Evolutionary conservation across 805 yeast species (phyloP), one percentile per base, ranked within the genome.

Genomic region (Lipomyces anomalus): DNA sequence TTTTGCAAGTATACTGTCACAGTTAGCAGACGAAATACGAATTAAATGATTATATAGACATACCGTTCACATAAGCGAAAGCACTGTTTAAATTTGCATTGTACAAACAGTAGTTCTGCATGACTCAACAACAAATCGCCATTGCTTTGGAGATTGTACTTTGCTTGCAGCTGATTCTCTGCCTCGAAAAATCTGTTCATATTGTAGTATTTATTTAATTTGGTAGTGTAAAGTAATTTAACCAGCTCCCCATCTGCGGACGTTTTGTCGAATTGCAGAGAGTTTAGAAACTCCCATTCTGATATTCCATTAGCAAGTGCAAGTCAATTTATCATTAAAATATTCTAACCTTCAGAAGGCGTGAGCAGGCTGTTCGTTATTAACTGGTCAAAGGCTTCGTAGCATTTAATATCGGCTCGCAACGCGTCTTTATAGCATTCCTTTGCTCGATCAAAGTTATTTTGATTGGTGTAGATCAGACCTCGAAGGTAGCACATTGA

Each of bases 401-500:
- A 90, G 64, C 97, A 92, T 62, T 88, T 86, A 5, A 84, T 88
- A 63, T 90, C 97, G 1, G 85, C 86, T 54, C 77, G 56, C 0
- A 89, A 79, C 1, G 97, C 96, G 59, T 87, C 95, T 59, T 80
- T 79, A 57, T 79, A 88, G 42, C 92, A 82, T 43, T 84, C 88
- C 57, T 84, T 87, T 0, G 97, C 97, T 50, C 75, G 72, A 18
- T 83, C 92, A 58, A 85, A 82, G 64, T 85, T 85, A 61, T 85
- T 86, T 59, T 83, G 89, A 51, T 82, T 80, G 7, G 90, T 76
- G 62, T 80, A 88, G 2, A 90, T 80, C 47, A 82, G 71, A 1
- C 97, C 98, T 48, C 96, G 70, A 35, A 90, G 67, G 56, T 76
- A 87, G 60, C 94, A 84, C 75, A 92, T 74, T 2, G 95, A 84